Evolutionary conservation across 1,139 yeast genomes (phyloP), one percentile per base, ranked within the genome.

Genomic region (Yamadazyma mexicana): DNA sequence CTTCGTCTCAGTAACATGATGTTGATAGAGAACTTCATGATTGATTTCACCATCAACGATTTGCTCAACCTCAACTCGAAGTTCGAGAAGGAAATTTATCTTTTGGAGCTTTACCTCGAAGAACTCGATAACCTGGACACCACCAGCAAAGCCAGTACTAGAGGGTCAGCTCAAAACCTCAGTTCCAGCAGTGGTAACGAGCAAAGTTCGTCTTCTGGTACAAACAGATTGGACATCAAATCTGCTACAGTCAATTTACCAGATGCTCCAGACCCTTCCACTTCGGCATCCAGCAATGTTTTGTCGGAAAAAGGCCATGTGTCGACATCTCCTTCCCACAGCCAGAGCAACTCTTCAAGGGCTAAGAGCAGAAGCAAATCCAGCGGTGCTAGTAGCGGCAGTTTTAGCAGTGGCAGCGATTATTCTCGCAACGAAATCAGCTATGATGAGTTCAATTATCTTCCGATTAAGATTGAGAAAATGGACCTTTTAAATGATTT

Each of bases 11-110:
- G 79, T 10, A 76, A 77, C 41, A 66, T 70, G 50, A 70, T 75
- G 67, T 59, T 75, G 43, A 76, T 76, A 44, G 81, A 76, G 47
- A 75, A 74, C 40, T 75, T 74, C 44, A 72, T 73, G 69, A 62
- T 68, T 31, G 69, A 73, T 37, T 69, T 75, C 40, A 58, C 65
- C 5, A 60, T 68, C 40, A 57, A 62, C 11, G 73, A 71, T 39
- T 59, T 76, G 16, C 44, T 65, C 36, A 56, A 57, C 7, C 63
- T 77, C 36, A 73, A 74, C 44, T 53, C 54, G 5, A 62, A 62
- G 33, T 75, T 73, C 52, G 68, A 64, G 23, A 54, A 59, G 34
- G 81, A 76, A 49, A 66, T 70, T 26, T 54, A 58, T 23, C 48
- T 66, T 23, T 50, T 69, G 23, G 68, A 64, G 40, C 34, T 40